Evolutionary conservation across 225 moss, liverwort and hornwort genomes (phyloP), one percentile per base, ranked within the genome.

Genomic region (Polytrichum formosum): DNA sequence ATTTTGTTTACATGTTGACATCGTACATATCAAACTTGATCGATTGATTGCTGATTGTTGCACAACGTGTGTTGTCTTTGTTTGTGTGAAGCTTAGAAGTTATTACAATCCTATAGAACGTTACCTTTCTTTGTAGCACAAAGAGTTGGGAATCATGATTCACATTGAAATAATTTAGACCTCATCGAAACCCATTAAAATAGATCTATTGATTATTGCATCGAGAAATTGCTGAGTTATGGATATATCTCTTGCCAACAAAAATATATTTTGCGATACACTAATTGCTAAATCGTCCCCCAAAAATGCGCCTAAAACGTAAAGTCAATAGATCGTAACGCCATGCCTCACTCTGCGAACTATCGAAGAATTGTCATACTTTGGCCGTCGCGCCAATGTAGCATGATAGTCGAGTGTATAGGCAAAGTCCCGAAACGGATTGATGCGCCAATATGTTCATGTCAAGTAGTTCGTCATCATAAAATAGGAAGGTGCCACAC

Each of bases 341-440:
- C 84, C 87, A 81, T 81, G 81, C 62, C 77, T 81, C 84, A 76
- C 77, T 81, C 63, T 83, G 54, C 53, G 66, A 73, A 84, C 87
- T 84, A 87, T 84, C 75, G 79, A 84, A 84, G 73, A 81, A 81
- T 79, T 77, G 73, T 84, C 84, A 76, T 63, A 55, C 63, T 81
- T 87, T 84, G 87, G 87, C 87, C 87, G 81, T 87, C 84, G 77
- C 87, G 84, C 84, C 84, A 87, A 84, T 5, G 73, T 74, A 75
- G 80, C 72, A 74, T 74, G 81, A 78, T 84, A 84, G 84, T 73
- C 79, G 73, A 77, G 70, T 78, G 82, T 74, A 75, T 80, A 74
- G 63, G 80, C 70, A 88, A 80, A 75, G 76, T 80, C 78, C 82
- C 28, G 29, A 33, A 21, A 67, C n/a, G 53, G 74, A 80, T 56